Evolutionary conservation across 495 filamentous ascomycete species (phyloP).

Genomic region (Aspergillus bridgeri): DNA sequence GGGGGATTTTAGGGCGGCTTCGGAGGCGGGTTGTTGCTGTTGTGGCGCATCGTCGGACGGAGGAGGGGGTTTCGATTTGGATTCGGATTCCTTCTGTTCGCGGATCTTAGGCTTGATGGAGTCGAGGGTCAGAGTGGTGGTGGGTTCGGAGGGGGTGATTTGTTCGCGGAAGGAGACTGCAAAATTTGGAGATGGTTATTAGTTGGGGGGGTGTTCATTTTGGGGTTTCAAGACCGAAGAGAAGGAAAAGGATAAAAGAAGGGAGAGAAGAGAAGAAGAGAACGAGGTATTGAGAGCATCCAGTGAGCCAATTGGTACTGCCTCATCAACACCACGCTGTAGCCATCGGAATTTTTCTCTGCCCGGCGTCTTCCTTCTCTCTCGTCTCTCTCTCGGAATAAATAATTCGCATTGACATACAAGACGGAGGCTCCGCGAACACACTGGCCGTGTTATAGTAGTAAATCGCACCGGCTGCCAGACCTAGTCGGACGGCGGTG

Average conservation of each 20-base stretch:
- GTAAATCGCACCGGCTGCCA: constrained; percentile 78
- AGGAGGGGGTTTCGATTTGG: constrained; percentile 6
- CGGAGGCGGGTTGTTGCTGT: constrained; percentile 14
- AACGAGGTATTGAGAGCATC: background rate
- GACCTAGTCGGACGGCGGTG: constrained; percentile 63
- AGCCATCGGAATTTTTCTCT: background rate
- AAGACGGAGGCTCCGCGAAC: constrained; percentile 77
- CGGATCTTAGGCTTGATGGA: constrained; percentile 44
- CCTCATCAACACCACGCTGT: background rate
- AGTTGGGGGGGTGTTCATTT: constrained; percentile 1
- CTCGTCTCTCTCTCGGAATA: background rate
- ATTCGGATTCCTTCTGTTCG: constrained; percentile 22
- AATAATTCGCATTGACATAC: constrained; percentile 49
- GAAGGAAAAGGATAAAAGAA: background rate
- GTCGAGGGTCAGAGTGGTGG: constrained; percentile 41
- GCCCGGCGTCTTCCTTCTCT: background rate
- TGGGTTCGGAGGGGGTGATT: constrained; percentile 25
- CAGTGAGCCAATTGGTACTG: background rate
- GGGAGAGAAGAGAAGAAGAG: background rate
- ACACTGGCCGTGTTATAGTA: constrained; percentile 86
- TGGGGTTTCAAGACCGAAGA: constrained; percentile 1
- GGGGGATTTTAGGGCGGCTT: constrained; percentile 23
- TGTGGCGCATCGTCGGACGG: constrained; percentile 8
- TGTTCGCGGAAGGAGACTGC: constrained; percentile 37
- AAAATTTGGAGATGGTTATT: background rate